These are phyloP conservation scores for Talaromyces sp. DNA, from an alignment of 2,329 filamentous ascomycete genomes.

Conservation along the genomic window DNA sequence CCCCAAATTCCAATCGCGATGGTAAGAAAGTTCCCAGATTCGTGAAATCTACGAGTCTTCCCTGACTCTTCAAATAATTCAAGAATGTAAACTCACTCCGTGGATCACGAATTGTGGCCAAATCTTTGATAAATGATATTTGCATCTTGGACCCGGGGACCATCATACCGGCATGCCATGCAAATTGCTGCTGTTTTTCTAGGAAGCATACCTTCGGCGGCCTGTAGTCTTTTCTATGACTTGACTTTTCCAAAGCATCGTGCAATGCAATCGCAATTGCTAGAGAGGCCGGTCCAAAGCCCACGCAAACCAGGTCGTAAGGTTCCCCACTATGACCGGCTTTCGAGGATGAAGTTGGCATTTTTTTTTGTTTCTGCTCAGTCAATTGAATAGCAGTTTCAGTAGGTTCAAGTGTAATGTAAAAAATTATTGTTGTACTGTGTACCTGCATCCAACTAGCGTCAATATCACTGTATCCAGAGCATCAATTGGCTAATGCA, in stretches of 20 bases:
- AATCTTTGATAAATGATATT: slow-evolving; percentile 94
- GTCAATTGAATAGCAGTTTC: neutral
- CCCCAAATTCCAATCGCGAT: slow-evolving; percentile 82
- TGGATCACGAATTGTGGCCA: slow-evolving; percentile 83
- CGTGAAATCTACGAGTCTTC: slow-evolving; percentile 80
- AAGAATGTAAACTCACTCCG: slow-evolving; percentile 90
- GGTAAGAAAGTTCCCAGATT: slow-evolving; percentile 88
- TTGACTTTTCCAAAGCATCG: slow-evolving; percentile 58
- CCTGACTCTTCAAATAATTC: slow-evolving; percentile 82
- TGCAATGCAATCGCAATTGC: slow-evolving; percentile 85
- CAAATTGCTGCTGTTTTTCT: slow-evolving; percentile 76
- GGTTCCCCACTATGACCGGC: slow-evolving; percentile 46
- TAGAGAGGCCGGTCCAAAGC: slow-evolving; percentile 87
- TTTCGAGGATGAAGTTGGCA: neutral
- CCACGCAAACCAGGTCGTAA: slow-evolving; percentile 83
- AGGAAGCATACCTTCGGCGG: slow-evolving; percentile 74
- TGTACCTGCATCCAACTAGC: neutral
- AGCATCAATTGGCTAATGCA: neutral
- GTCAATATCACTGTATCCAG: neutral
- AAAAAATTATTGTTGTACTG: neutral
- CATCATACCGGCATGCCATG: slow-evolving; percentile 95
- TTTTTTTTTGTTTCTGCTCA: neutral
- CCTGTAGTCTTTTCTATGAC: slow-evolving; percentile 21
- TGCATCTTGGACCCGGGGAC: slow-evolving; percentile 93
- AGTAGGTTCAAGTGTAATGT: neutral